These are phyloP conservation scores for Rhynchospora pubera DNA, from an alignment of 176 grass and related monocot species.

Conservation along the genomic window DNA sequence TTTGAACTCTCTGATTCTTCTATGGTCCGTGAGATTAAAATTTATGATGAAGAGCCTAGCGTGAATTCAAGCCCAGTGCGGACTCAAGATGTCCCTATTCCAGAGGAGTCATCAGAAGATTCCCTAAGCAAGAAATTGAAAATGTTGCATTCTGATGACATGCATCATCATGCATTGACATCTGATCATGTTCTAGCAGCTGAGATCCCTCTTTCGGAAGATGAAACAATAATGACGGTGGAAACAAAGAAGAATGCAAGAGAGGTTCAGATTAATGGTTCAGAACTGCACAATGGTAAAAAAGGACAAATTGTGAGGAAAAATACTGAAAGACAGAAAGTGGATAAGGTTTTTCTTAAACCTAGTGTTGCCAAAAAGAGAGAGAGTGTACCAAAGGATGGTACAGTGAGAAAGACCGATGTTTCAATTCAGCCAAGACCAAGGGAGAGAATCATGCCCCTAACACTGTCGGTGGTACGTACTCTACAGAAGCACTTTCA, in stretches of 20 bases:
- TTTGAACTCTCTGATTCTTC: conserved; percentile 24
- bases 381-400: conserved; percentile 8
- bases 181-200: neutral
- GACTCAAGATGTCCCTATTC: neutral
- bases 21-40: neutral
- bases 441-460: conserved; percentile 24
- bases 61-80: neutral
- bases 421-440: conserved; percentile 22
- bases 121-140: conserved; percentile 51
- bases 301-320: neutral
- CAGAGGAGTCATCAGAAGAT: conserved; percentile 27
- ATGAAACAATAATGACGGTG: neutral
- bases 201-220: conserved; percentile 5
- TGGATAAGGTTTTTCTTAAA: conserved; percentile 15
- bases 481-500: too few species aligned
- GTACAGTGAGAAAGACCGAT: conserved; percentile 15
- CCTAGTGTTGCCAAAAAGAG: conserved; percentile 10
- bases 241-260: conserved; percentile 15
- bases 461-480: too few species aligned
- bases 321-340: conserved; percentile 14
- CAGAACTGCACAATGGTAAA: neutral
- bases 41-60: conserved; percentile 13
- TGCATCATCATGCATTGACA: neutral
- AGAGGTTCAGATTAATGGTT: neutral
- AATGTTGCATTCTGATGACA: conserved; percentile 18